Base-by-base conservation (phyloP, 2,329 filamentous ascomycete species). In the Colletotrichum sp. region DNA sequence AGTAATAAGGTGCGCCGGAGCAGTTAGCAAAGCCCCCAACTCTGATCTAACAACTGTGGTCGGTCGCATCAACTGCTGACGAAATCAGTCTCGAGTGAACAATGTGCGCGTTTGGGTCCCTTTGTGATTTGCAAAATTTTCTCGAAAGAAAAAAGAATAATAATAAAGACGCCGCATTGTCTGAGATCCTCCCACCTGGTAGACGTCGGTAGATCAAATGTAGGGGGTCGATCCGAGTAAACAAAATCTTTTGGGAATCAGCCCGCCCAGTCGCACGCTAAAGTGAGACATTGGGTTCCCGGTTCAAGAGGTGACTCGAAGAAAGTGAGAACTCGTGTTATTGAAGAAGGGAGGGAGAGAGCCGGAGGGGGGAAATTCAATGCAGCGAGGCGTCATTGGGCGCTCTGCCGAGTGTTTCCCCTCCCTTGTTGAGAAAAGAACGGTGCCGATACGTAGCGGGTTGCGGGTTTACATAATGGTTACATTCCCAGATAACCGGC, bases 371-470 rank as follows among this genome's bases (percentile, higher is more conserved):
- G 67, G 28, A 22, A n/a, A 34, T 30, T 26, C 67, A 30, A 66
- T 67, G 62, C 72, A 63, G 26, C 24, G 48, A 30, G 57, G 36
- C 70, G 70, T 73, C 73, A 65, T 75, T 36, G 57, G 28, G 16
- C 57, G 39, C 34, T 48, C 48, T 22, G 66, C 52, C 15, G 48
- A 16, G 65, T 60, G 57, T 48, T 36, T 34, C 44, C 63, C 69
- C 69, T 67, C 69, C 73, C 73, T 75, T 75, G 64, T 69, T 75
- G 73, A 75, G 70, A 75, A 75, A 72, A 72, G 73, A 75, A 75
- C 73, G 18, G 60, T 63, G 64, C 22, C 44, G n/a, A 73, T 68
- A 15, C 28, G 71, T 30, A 36, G 34, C 24, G 55, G 13, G 39
- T 67, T 55, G 28, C 60, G 67, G 65, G 32, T 52, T 48, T 73